Conservation (phyloP, 441 rosid genomes). For the Populus tomentosa region DNA sequence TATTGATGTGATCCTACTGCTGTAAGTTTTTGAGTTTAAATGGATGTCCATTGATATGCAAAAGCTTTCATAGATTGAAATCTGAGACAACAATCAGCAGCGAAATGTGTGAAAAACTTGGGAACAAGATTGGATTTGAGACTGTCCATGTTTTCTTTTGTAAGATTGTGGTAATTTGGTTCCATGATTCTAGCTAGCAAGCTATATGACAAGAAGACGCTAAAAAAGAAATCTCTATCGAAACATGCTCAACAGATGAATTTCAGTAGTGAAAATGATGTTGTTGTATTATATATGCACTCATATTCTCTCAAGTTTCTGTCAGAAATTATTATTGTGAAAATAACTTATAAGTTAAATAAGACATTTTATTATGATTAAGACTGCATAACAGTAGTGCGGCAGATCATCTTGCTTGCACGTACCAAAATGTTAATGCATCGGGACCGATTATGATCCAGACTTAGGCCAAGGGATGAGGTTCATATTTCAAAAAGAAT, state of each 20-base stretch:
- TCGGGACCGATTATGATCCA: background rate
- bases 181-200: background rate
- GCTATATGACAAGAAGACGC: slow-evolving; percentile 12
- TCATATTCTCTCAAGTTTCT: slow-evolving; percentile 7
- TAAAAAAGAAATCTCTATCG: background rate
- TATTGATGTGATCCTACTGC: background rate
- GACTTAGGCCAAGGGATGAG: background rate
- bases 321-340: slow-evolving; percentile 5
- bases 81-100: background rate
- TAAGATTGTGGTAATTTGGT: background rate
- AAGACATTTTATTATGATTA: background rate
- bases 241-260: slow-evolving; percentile 14
- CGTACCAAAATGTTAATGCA: background rate
- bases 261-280: slow-evolving; percentile 16
- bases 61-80: no score
- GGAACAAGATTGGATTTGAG: background rate
- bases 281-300: background rate
- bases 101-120: background rate
- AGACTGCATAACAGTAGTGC: background rate
- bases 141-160: background rate
- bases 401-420: background rate
- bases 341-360: background rate
- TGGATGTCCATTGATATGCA: no score
- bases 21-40: no score
- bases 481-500: background rate